Evolutionary conservation across 495 filamentous ascomycete genomes (phyloP), one percentile per base, ranked within the genome.

Genomic region (Aspergillus incahuasiensis): DNA sequence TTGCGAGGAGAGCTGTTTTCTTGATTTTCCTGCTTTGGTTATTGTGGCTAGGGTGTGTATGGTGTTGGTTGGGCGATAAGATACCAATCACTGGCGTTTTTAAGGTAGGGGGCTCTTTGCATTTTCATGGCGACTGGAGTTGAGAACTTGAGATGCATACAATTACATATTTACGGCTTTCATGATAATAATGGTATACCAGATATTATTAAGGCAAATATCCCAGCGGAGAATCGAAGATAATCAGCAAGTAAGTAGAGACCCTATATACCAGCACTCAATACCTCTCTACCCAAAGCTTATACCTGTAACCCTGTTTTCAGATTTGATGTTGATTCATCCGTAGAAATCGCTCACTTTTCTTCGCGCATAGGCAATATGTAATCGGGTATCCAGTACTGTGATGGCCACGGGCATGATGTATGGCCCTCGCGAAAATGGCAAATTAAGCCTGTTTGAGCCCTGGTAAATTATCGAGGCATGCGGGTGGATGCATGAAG

Each of bases 311-410:
- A 49, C 24, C 18, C 30, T 41, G 25, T 43, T 48, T 49, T 32
- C 39, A 49, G 47, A 28, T 44, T 18, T 56, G 40, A 30, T 44
- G n/a, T 55, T 19, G 34, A 34, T 40, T 19, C 34, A 39, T 49
- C 28, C 32, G 16, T 38, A 49, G 34, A 50, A 18, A 16, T 50
- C 20, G 46, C 54, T 50, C 28, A 40, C 46, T 52, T 55, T 50
- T 48, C 51, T 41, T 49, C 53, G 39, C 52, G 38, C 55, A 48
- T 55, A 58, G 52, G 44, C 52, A 58, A 52, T 51, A 52, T 42
- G 52, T 50, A 62, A 74, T 68, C 63, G 70, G 72, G 70, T 74
- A 72, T 74, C 68, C 71, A 70, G 67, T 68, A 70, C 61, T 60
- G 49, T 49, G 35, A 43, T 42, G 44, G 44, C 45, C 34, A 56